Base-by-base conservation (phyloP, 148 eudicot species). In the Cornus controversa region DNA sequence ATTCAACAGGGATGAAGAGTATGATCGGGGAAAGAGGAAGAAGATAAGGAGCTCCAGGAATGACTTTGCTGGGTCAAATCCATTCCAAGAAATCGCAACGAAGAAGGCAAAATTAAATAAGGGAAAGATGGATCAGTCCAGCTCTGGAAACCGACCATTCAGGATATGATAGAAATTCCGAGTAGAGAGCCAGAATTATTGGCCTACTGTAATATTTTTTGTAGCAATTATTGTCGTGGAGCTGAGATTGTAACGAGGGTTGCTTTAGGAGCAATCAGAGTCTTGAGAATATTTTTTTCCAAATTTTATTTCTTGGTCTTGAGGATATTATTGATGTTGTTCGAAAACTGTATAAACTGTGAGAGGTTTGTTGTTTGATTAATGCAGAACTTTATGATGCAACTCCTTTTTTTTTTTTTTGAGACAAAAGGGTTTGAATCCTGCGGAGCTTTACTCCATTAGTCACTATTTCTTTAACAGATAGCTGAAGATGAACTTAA, bases 21-120 rank as follows among this genome's bases (percentile, higher is more conserved):
- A 96, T 77, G 99, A 96, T 81, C 79, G 82, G 23, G 99, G 98
- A 70, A 93, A 88, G 85, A 89, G 92, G 79, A 96, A 89, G 85
- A 96, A 91, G 90, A 70, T 91, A 3, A 86, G 90, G 76, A 82
- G 11, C 45, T 69, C 80, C 20, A 85, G 72, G 73, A 69, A 66
- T 13, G 72, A 28, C 7, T 96, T 88, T 70, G 89, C 78, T 14
- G 94, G 94, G 72, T 85, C 90, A 64, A 96, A 96, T 82, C 88
- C 80, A 63, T 96, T 96, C 86, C 98, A 96, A 84, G 93, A 86
- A 85, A 53, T 87, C 18, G 93, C 97, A 3, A 79, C 80, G 8
- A 85, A 78, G 89, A 89, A 84, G 66, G 85, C 88, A 27, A 88
- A 87, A 70, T 65, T 73, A 16, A 88, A 85, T 77, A 87, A 72